Evolutionary conservation across 2,329 filamentous ascomycete genomes (phyloP), one percentile per base, ranked within the genome.

Genomic region (Fusarium lateritium): DNA sequence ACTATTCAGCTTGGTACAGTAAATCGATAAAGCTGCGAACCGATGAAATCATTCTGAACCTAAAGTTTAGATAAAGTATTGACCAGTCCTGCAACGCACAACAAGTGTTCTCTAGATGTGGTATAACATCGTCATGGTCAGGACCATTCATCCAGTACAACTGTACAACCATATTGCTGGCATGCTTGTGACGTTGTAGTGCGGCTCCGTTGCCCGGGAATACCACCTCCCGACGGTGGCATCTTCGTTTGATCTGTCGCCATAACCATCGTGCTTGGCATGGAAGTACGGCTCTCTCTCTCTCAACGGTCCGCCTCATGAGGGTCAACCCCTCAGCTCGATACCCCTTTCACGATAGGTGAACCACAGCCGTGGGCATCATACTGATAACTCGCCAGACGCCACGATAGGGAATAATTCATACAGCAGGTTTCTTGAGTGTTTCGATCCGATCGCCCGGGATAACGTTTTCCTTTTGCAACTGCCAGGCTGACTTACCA

Each of bases 41-140:
- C 28, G 28, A 69, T 67, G 56, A 62, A 57, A 53, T 69, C 66
- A 70, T 56, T 17, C 43, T 50, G 31, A 53, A 67, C 56, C 47
- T 47, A 52, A 67, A 65, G 33, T 40, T 34, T 43, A n/a, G 33
- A 49, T 21, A 24, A 24, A 46, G 33, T 43, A 55, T 58, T 70
- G 45, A 42, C 62, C 24, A 28, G 39, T n/a, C 53, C 39, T 67
- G 49, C 45, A 22, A 49, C 9, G 21, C 8, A 46, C 24, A 22
- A 13, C 22, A 24, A 42, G 24, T 26, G 15, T 24, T 28, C 34
- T 34, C 26, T 21, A 45, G 26, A 38, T 24, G 46, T 28, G 36
- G 24, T 43, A 19, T 55, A 26, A 38, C 22, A 51, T 51, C 62
- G 44, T 46, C 62, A 49, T 44, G 9, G 43, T 49, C 14, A 26